Evolutionary conservation across 768 basidiomycete species (phyloP).

Genomic region (Leccinum variicolor): DNA sequence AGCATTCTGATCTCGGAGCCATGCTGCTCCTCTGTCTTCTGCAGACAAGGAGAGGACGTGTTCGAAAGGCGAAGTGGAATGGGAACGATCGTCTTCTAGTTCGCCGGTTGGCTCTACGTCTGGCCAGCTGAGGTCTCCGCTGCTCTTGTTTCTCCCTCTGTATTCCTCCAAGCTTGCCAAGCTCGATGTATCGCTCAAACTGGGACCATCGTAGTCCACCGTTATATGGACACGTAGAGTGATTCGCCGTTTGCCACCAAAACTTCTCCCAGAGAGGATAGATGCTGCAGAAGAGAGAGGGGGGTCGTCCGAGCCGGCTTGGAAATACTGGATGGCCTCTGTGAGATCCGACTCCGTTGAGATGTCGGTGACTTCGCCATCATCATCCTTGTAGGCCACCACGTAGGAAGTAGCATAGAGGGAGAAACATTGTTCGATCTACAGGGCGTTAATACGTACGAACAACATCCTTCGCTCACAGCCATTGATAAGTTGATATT

Average conservation of each 20-base stretch:
- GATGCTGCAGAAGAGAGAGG: slow-evolving; percentile 72
- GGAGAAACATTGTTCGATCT: slow-evolving; percentile 87
- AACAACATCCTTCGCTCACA: background rate
- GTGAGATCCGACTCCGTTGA: slow-evolving; percentile 69
- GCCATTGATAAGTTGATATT: background rate
- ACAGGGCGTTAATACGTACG: slow-evolving; percentile 4
- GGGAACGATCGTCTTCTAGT: slow-evolving; percentile 54
- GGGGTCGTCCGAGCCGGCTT: slow-evolving; percentile 68
- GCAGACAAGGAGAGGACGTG: slow-evolving; percentile 42
- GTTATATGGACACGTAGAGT: slow-evolving; percentile 72
- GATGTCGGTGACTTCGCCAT: slow-evolving; percentile 73
- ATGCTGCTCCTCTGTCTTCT: slow-evolving; percentile 69
- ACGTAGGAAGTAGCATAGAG: slow-evolving; percentile 66
- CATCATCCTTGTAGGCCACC: slow-evolving; percentile 86
- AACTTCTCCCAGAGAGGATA: slow-evolving; percentile 62
- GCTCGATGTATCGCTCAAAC: slow-evolving; percentile 85
- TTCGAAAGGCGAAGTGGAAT: slow-evolving; percentile 40
- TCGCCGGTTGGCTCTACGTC: slow-evolving; percentile 43
- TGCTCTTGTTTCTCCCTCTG: slow-evolving; percentile 55
- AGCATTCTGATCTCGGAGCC: slow-evolving; percentile 80
- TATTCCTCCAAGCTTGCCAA: slow-evolving; percentile 77
- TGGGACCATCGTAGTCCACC: slow-evolving; percentile 89
- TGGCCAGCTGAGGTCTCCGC: slow-evolving; percentile 40
- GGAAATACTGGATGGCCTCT: slow-evolving; percentile 87
- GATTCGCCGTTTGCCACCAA: slow-evolving; percentile 68